Conservation (phyloP, 2,329 filamentous ascomycete species). For the Chrysosphaeria jannelii region DNA sequence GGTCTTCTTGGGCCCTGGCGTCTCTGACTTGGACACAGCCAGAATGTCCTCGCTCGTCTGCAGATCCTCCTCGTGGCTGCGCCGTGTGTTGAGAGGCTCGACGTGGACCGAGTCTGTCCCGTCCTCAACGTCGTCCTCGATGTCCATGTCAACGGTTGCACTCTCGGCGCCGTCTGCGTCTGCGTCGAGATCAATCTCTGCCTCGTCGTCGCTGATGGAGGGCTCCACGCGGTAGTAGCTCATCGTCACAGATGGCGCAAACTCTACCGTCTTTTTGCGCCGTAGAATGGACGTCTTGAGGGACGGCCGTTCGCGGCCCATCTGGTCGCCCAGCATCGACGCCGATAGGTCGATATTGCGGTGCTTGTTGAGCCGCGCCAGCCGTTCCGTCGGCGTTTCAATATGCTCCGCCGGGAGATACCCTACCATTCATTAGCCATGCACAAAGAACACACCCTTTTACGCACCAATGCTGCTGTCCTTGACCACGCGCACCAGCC, state of each 20-base stretch:
- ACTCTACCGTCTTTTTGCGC: slow-evolving; percentile 67
- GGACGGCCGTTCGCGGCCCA: slow-evolving; percentile 55
- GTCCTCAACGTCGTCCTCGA: slow-evolving; percentile 10
- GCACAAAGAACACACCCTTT: neutral
- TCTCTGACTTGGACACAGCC: slow-evolving; percentile 18
- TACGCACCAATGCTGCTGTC: slow-evolving; percentile 68
- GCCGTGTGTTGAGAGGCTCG: slow-evolving; percentile 20
- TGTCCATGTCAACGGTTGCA: slow-evolving; percentile 4
- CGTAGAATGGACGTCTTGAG: slow-evolving; percentile 60
- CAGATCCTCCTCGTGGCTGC: slow-evolving; percentile 11
- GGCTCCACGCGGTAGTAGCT: slow-evolving; percentile 73
- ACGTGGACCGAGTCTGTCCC: slow-evolving; percentile 23
- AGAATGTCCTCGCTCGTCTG: slow-evolving; percentile 38
- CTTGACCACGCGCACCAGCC: slow-evolving; percentile 89
- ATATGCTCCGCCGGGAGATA: slow-evolving; percentile 96
- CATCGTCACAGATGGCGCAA: slow-evolving; percentile 59
- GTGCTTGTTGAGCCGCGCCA: slow-evolving; percentile 89
- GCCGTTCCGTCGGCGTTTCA: slow-evolving; percentile 80
- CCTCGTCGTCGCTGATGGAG: slow-evolving; percentile 48
- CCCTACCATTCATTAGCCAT: slow-evolving; percentile 19
- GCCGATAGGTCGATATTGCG: slow-evolving; percentile 79
- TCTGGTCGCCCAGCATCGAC: slow-evolving; percentile 28
- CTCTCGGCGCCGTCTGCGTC: slow-evolving; percentile 7
- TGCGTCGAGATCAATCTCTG: slow-evolving; percentile 15
- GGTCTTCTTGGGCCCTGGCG: slow-evolving; percentile 23